phyloP scores from a whole-genome alignment of 768 basidiomycete genomes.

The Hypholoma sublateritium region DNA sequence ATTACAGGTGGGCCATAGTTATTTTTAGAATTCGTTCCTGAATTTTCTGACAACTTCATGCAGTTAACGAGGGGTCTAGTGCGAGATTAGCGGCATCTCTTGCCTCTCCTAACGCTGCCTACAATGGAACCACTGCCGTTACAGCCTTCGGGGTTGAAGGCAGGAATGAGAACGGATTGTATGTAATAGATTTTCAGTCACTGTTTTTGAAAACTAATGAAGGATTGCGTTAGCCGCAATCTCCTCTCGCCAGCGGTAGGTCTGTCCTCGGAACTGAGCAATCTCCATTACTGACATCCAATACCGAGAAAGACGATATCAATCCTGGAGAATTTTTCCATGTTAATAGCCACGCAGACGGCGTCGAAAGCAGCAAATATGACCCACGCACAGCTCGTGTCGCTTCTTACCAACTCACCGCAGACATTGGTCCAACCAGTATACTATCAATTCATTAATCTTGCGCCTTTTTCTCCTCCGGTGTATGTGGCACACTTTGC shows the following conservation, averaged over 20 bases:
- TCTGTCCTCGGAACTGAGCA: background rate
- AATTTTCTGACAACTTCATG: background rate
- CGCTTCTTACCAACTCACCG: slow-evolving; percentile 47
- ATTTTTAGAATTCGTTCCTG: background rate
- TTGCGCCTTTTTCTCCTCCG: slow-evolving; percentile 58
- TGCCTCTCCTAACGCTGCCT: slow-evolving; percentile 37
- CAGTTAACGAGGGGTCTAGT: slow-evolving; percentile 43
- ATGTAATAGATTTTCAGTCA: slow-evolving; percentile 21
- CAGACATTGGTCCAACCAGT: slow-evolving; percentile 48
- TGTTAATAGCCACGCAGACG: slow-evolving; percentile 31
- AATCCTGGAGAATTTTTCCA: slow-evolving; percentile 33
- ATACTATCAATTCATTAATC: slow-evolving; percentile 45
- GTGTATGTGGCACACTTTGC: slow-evolving; percentile 40
- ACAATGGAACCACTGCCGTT: slow-evolving; percentile 48
- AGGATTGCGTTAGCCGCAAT: slow-evolving; percentile 25
- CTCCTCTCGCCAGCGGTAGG: slow-evolving; percentile 32
- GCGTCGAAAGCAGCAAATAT: slow-evolving; percentile 26
- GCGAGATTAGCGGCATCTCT: slow-evolving; percentile 37
- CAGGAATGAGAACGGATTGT: slow-evolving; percentile 62
- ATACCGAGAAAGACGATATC: slow-evolving; percentile 28
- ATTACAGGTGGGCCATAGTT: slow-evolving; percentile 42
- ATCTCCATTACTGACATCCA: background rate
- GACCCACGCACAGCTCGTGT: slow-evolving; percentile 19
- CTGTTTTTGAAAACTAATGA: background rate
- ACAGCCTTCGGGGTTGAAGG: slow-evolving; percentile 48